A percentile compares a stretch with the other conserved stretches of the same genome.
Conservation (phyloP, 2,329 filamentous ascomycete genomes). For the Myriangium duriaei region DNA sequence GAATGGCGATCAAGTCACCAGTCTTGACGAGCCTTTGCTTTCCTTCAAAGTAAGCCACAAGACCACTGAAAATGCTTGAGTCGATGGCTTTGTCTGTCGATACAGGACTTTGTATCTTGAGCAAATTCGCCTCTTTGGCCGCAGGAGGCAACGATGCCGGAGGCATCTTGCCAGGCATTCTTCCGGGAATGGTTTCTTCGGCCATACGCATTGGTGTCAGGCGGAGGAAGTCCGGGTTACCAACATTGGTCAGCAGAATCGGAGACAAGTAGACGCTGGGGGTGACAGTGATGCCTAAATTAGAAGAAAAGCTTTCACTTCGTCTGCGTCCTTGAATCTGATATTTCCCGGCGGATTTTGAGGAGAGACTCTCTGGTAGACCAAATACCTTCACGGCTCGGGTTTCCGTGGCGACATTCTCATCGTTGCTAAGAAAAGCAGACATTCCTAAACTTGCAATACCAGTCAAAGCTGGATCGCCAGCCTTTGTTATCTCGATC, state of each 20-base stretch:
- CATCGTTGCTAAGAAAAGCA: conserved; percentile 31
- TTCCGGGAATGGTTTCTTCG: conserved; percentile 4
- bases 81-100: conserved; percentile 79
- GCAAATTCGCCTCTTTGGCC: conserved; percentile 69
- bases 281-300: conserved; percentile 33
- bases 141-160: conserved; percentile 41
- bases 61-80: conserved; percentile 68
- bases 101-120: conserved; percentile 79
- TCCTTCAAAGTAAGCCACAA: conserved; percentile 80
- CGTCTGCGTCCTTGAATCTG: conserved; percentile 23
- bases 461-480: conserved; percentile 58
- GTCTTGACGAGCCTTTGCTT: conserved; percentile 71
- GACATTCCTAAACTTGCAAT: conserved; percentile 51
- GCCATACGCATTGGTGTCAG: conserved; percentile 49
- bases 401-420: conserved; percentile 41
- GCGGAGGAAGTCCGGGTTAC: conserved; percentile 64
- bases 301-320: conserved; percentile 42
- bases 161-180: conserved; percentile 13
- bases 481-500: conserved; percentile 70
- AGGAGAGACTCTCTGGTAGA: conserved; percentile 58
- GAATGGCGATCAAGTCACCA: conserved; percentile 79
- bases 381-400: conserved; percentile 81
- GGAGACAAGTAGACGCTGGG: conserved; percentile 72
- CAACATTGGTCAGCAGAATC: conserved; percentile 73
- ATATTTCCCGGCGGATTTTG: conserved; percentile 26